Evolutionary conservation across 2,329 filamentous ascomycete genomes (phyloP).

Genomic region (Aspergillus fumigatus): DNA sequence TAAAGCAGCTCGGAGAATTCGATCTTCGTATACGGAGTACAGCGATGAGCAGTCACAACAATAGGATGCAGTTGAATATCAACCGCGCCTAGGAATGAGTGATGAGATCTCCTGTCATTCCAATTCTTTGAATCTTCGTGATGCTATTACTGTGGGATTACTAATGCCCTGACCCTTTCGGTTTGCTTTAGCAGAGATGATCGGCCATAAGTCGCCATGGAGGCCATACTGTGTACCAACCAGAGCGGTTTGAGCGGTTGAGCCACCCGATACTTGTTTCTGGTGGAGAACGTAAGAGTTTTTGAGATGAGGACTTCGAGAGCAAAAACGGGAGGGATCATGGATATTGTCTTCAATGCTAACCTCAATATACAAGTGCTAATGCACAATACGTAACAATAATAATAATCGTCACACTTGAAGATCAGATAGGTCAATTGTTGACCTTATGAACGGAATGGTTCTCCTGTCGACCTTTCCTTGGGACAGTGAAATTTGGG

Average conservation of each 20-base stretch:
- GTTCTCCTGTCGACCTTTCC: not conserved
- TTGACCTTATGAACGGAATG: not conserved
- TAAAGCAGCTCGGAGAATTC: not conserved
- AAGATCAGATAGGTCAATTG: not conserved
- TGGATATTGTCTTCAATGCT: not conserved
- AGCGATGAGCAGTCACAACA: not conserved
- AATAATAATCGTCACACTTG: no score
- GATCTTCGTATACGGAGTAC: not conserved
- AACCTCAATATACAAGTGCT: not conserved
- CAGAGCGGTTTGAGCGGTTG: not conserved
- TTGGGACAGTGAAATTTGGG: not conserved
- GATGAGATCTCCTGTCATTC: not conserved
- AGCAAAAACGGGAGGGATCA: not conserved
- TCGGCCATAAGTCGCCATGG: not conserved
- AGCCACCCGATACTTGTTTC: not conserved
- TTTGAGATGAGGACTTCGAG: not conserved
- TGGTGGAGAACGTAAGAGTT: not conserved
- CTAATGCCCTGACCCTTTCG: not conserved
- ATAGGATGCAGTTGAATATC: not conserved
- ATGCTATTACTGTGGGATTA: not conserved
- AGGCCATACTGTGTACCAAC: not conserved
- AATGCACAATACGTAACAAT: not conserved
- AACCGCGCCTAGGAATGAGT: no score
- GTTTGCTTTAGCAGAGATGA: not conserved
- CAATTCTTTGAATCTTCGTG: not conserved